These are phyloP conservation scores for Candida patagonica DNA, from an alignment of 805 yeast species.

Conservation along the genomic window DNA sequence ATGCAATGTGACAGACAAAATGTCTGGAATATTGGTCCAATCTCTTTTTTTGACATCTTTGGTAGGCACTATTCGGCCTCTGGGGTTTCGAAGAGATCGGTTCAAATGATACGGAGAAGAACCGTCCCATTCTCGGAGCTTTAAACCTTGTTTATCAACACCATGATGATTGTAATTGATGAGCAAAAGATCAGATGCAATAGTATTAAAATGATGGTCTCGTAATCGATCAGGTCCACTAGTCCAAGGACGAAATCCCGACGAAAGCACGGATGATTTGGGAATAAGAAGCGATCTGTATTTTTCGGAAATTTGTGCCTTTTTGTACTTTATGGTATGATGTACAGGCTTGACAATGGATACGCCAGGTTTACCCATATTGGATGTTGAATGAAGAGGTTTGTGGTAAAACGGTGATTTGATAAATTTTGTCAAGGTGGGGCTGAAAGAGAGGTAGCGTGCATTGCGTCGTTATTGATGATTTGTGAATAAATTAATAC, in stretches of 20 bases:
- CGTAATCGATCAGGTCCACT: slow-evolving; percentile 72
- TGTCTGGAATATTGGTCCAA: slow-evolving; percentile 61
- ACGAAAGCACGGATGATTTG: slow-evolving; percentile 69
- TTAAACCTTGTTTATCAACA: slow-evolving; percentile 48
- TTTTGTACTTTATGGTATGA: slow-evolving; percentile 70
- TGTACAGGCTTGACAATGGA: slow-evolving; percentile 87
- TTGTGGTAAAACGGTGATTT: no score
- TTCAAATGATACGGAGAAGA: slow-evolving; percentile 81
- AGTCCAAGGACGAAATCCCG: slow-evolving; percentile 63
- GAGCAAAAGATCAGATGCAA: slow-evolving; percentile 69
- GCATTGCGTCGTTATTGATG: no score
- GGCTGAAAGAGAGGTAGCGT: no score
- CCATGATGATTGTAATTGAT: slow-evolving; percentile 66
- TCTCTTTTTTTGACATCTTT: slow-evolving; percentile 63
- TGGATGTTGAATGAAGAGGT: no score
- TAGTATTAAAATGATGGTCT: slow-evolving; percentile 66
- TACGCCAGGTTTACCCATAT: slow-evolving; percentile 40
- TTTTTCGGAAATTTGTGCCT: slow-evolving; percentile 64
- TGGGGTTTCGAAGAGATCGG: slow-evolving; percentile 68
- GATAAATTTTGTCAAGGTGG: no score
- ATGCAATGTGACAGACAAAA: slow-evolving; percentile 61
- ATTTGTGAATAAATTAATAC: no score
- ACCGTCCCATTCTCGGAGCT: slow-evolving; percentile 77
- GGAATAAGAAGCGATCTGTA: slow-evolving; percentile 59
- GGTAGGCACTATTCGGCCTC: slow-evolving; percentile 63